Evolutionary conservation across 2,329 filamentous ascomycete genomes (phyloP).

Genomic region (Epichloe bromicola): DNA sequence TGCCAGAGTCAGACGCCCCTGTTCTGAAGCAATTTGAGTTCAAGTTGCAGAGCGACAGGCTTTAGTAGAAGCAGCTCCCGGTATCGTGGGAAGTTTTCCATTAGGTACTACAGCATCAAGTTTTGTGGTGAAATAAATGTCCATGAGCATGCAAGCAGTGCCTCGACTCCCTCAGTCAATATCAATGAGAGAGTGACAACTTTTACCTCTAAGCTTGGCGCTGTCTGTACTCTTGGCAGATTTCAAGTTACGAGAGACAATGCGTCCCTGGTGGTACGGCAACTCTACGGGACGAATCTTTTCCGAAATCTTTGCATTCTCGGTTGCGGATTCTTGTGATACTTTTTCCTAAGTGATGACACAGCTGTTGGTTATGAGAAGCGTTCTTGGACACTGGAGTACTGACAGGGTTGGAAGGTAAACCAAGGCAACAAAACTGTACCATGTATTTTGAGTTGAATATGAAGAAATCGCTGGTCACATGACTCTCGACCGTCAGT

Average conservation of each 20-base stretch:
- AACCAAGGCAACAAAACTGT: not conserved
- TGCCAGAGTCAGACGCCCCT: not conserved
- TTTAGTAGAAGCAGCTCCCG: slow-evolving; percentile 6
- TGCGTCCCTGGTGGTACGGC: too few species aligned
- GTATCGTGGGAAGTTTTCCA: not conserved
- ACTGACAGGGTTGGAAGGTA: not conserved
- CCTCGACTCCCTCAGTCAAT: too few species aligned
- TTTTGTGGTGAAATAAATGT: too few species aligned
- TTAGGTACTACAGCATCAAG: not conserved
- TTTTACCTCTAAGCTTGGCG: too few species aligned
- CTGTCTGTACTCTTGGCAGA: too few species aligned
- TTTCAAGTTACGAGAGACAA: too few species aligned
- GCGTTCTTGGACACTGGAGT: not conserved
- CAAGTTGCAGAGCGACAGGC: slow-evolving; percentile 4
- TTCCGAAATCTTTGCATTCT: too few species aligned
- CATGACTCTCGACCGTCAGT: too few species aligned
- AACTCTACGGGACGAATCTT: too few species aligned
- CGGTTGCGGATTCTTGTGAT: too few species aligned
- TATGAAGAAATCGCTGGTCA: not conserved
- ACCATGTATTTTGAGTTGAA: not conserved
- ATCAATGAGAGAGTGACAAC: too few species aligned
- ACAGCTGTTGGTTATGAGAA: not conserved
- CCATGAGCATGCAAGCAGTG: too few species aligned
- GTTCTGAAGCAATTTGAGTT: not conserved
- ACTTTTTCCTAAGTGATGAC: not conserved